A percentile compares a stretch with the other conserved stretches of the same genome.
Evolutionary conservation across 192 early-diverging fungal genomes (phyloP).

Genomic region (Linnemannia hyalina): DNA sequence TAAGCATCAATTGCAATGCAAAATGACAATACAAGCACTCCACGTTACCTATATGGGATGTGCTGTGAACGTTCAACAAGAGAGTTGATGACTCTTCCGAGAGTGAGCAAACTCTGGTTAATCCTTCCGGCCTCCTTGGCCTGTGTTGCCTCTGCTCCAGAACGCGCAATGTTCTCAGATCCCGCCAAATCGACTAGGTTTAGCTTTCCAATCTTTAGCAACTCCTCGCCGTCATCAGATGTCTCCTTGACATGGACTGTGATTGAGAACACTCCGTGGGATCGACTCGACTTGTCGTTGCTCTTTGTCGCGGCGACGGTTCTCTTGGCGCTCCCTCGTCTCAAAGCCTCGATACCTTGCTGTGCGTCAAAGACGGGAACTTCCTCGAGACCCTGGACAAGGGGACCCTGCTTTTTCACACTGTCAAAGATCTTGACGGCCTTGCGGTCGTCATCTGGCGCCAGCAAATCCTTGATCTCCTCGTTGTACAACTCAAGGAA

Average conservation of each 20-base stretch:
- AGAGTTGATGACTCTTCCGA: conserved; percentile 80
- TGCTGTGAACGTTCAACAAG: conserved; percentile 71
- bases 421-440: conserved; percentile 83
- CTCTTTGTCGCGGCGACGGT: conserved; percentile 88
- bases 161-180: conserved; percentile 92
- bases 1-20: neutral
- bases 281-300: conserved; percentile 94
- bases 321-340: conserved; percentile 79
- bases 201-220: conserved; percentile 94
- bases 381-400: conserved; percentile 89
- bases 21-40: neutral
- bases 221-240: conserved; percentile 83
- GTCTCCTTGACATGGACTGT: conserved; percentile 91
- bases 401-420: conserved; percentile 75
- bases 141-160: conserved; percentile 85
- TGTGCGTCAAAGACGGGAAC: conserved; percentile 75
- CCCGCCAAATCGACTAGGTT: conserved; percentile 98
- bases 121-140: conserved; percentile 93
- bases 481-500: conserved; percentile 97
- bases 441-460: conserved; percentile 60
- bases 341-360: conserved; percentile 82
- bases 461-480: conserved; percentile 92
- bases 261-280: conserved; percentile 93
- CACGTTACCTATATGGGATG: conserved; percentile 73
- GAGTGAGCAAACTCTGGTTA: conserved; percentile 82